Evolutionary conservation across 768 basidiomycete genomes (phyloP), one percentile per base, ranked within the genome.

Genomic region (Crassisporium funariophilum): DNA sequence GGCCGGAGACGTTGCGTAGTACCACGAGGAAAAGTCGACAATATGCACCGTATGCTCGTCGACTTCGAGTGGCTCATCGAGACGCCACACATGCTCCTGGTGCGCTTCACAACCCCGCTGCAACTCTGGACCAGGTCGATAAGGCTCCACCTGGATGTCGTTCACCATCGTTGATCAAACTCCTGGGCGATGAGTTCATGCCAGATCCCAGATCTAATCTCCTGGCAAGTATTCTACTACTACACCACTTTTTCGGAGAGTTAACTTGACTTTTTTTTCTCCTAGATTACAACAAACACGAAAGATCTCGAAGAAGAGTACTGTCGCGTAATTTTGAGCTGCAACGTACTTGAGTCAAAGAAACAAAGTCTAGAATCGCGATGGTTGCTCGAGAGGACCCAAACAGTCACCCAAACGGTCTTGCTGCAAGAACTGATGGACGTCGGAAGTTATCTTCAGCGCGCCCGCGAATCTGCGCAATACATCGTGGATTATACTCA

Each of bases 281-380:
- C 39, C 10, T 41, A 55, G 54, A 44, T 51, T 21, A 51, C 54
- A 15, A 23, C 19, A 19, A 15, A 35, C 20, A 34, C 42, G 20
- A 17, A 25, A 10, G 54, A 55, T 15, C 25, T 55, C 16, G 42
- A 51, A 34, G 46, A 51, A 21, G 54, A 51, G 34, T 55, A 55
- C 20, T 22, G 23, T 6, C 49, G 49, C 6, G 44, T 55, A n/a
- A 44, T 41, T 24, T 31, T 35, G 12, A 27, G 50, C 5, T 55
- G 41, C 33, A 37, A 41, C 29, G 36, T 11, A 11, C n/a, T 55
- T 11, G 35, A 51, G 10, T 46, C 44, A 25, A 44, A 46, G 24
- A 50, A 50, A 40, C 25, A 21, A 17, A 20, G 47, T 17, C 13
- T 37, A 19, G 54, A 55, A 35, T 21, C 41, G n/a, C 19, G 19